Conservation (phyloP, 108 stramenopile genomes). For the Cafeteria roenbergensis region DNA sequence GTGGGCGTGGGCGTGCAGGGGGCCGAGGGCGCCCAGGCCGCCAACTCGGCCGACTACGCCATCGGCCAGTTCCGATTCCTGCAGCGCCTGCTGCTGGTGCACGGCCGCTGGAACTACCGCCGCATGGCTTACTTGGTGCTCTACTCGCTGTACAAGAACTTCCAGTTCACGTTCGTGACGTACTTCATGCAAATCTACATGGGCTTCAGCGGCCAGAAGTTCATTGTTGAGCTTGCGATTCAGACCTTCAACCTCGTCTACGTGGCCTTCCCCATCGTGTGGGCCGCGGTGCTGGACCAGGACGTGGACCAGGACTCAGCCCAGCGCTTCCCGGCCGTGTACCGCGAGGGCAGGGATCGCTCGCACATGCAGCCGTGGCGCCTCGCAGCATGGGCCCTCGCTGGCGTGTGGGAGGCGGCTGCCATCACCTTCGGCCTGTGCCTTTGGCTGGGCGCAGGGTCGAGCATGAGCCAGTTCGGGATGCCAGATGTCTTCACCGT, state of each 20-base stretch:
- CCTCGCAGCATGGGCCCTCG: conserved; percentile 4
- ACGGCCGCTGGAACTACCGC: conserved; percentile 85
- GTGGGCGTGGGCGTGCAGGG: conserved; percentile 56
- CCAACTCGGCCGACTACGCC: conserved; percentile 64
- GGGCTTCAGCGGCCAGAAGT: conserved; percentile 15
- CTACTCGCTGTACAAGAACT: conserved; percentile 5
- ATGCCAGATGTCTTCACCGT: background rate
- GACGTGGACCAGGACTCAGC: conserved; percentile 1
- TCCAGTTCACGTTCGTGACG: conserved; percentile 46
- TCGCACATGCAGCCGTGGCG: background rate
- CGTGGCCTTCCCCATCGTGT: conserved; percentile 12
- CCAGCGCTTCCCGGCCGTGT: background rate
- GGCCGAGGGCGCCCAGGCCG: conserved; percentile 40
- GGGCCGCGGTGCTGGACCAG: conserved; percentile 12
- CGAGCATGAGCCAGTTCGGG: no score
- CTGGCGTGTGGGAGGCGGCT: conserved; percentile 5
- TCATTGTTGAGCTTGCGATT: background rate
- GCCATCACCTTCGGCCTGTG: no score
- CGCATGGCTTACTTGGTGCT: background rate
- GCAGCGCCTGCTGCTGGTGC: conserved; percentile 69
- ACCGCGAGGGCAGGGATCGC: background rate
- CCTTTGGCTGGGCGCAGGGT: no score
- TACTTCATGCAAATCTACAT: conserved; percentile 4
- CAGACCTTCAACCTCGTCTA: background rate
- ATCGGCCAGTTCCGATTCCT: conserved; percentile 83